Evolutionary conservation across 495 filamentous ascomycete genomes (phyloP), one percentile per base, ranked within the genome.

Genomic region (Diplogelasinospora grovesii): DNA sequence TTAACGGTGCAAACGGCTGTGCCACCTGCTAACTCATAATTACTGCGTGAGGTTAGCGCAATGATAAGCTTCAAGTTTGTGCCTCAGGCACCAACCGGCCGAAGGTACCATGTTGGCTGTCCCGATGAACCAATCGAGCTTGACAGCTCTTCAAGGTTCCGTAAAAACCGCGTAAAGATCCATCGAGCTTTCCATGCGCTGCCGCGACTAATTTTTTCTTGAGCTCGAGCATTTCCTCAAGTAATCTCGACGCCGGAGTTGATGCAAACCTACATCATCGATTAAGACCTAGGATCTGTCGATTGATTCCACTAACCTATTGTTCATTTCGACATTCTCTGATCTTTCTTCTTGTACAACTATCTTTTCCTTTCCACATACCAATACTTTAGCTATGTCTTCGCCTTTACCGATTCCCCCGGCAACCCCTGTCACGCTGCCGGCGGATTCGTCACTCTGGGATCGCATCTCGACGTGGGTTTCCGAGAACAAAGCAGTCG

Each of bases 401-500:
- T 57, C 60, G 16, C 49, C 56, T 41, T 63, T 63, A 26, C 53
- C 64, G 21, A 56, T 57, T 43, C 66, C 68, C 47, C 47, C 56
- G 50, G 64, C 47, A 36, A 51, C 57, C 18, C 42, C 52, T 10
- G 46, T 66, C 19, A 55, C 60, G 13, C 36, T 73, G 30, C 54
- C 65, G 8, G 64, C 65, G 45, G 57, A 70, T 27, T 74, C 83
- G 45, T 87, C 89, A 15, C 58, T 93, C 38, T 94, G 87, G 87
- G 82, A 90, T 63, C 81, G 89, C 44, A 65, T 96, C 55, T 84
- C 87, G 48, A 84, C 76, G 63, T 98, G 90, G 88, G 86, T 83
- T 18, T 87, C 89, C 0, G 92, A 97, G 54, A 83, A 98, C 61
- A 98, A 95, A 68, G 85, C 83, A 27, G 71, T 89, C 32, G 92